Evolutionary conservation across 164 flowering plant genomes (phyloP).

Genomic region (Vitis vinifera): DNA sequence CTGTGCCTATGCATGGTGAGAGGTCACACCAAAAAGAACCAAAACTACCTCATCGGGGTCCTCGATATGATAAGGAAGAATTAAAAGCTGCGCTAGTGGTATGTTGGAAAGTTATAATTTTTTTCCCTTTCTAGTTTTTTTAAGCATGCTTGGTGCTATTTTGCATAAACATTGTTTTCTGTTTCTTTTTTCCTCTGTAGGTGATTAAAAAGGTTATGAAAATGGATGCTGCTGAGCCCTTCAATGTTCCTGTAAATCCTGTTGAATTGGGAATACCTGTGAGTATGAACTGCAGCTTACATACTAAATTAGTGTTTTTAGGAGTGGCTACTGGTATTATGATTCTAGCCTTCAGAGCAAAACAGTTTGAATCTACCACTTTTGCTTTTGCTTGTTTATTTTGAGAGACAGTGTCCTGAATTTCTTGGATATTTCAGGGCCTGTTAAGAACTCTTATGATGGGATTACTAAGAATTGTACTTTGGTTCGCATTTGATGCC

Average conservation of each 20-base stretch:
- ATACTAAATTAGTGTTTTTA: background rate
- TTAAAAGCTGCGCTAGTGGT: constrained; percentile 44
- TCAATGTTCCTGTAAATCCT: constrained; percentile 92
- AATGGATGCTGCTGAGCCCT: constrained; percentile 99
- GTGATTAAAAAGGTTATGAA: constrained; percentile 94
- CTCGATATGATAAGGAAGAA: constrained; percentile 57
- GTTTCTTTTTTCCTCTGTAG: constrained; percentile 30
- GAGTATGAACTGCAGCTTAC: constrained; percentile 26
- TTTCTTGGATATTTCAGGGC: background rate
- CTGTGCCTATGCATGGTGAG: constrained; percentile 26
- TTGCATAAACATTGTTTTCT: background rate
- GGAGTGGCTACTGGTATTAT: background rate
- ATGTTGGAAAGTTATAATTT: constrained; percentile 2
- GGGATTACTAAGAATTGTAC: background rate
- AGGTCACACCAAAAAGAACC: constrained; percentile 24
- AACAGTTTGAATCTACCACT: background rate
- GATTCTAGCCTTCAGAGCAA: background rate
- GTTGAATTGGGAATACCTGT: constrained; percentile 94
- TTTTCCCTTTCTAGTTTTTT: background rate
- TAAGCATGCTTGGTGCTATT: background rate
- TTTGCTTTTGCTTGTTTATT: background rate
- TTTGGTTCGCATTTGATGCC: too few relatives aligned
- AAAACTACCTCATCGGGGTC: constrained; percentile 19
- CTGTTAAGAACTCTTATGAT: background rate
- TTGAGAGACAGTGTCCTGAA: background rate